Base-by-base conservation (phyloP, 768 basidiomycete genomes). In the Russula dissimulans region DNA sequence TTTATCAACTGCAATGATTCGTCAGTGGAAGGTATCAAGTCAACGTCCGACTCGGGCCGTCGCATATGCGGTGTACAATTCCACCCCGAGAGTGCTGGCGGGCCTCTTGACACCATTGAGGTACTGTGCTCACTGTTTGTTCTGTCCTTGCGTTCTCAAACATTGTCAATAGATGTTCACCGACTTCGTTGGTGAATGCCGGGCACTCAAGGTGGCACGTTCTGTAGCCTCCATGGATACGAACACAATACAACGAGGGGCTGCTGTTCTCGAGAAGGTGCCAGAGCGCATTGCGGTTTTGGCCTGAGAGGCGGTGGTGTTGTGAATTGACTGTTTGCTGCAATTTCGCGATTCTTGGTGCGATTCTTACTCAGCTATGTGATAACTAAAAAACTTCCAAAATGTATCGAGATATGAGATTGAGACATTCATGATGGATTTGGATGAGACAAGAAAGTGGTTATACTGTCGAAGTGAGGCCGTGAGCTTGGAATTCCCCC, bases 1-100 rank as follows among this genome's bases (percentile, higher is more conserved):
- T 99, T 99, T 79, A 95, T 98, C 78, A 99, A 97, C 75, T 97
- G 93, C 76, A 98, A 97, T 69, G 95, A 98, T 75, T 97, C 95
- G 15, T 97, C 93, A 1, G 94, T 98, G 15, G 97, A 98, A 71
- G 97, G 97, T 42, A 97, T 98, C 80, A 97, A 94, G 75, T 95
- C 93, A 17, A 97, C 97, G 2, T 69, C 76, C 0, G 88, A 86
- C 10, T 94, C 92, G 26, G 93, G 93, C 56, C 92, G 87, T 76
- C 86, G 84, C 64, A 81, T 98, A 34, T 98, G 94, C 92, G 97
- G 95, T 66, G 95, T 98, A 22, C 97, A 99, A 70, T 99, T 98
- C 85, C 97, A 99, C 73, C 97, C 97, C 15, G 97, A 99, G 74
- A 94, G 92, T 64, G 90, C 93, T 31, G 95, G 97, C 43, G 95